Percentiles rank a stretch among this genome's conserved stretches.
phyloP scores from a whole-genome alignment of 257 asterid species.

The Petunia secreta region DNA sequence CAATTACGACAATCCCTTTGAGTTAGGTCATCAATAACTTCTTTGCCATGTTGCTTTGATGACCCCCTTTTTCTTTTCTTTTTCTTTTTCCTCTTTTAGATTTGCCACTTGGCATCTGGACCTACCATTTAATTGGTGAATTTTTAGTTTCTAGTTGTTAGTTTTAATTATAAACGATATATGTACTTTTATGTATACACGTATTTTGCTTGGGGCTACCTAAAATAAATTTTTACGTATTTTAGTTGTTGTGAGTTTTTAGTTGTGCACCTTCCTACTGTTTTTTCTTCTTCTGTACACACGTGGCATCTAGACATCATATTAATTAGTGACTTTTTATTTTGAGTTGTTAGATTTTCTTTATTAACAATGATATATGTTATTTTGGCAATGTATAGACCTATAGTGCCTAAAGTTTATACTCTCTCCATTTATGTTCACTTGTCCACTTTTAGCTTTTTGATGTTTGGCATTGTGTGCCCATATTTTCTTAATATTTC shows the following conservation, averaged over 20 bases:
- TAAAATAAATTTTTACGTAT: background rate
- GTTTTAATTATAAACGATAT: background rate
- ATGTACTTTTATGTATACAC: background rate
- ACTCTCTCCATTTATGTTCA: too few species aligned
- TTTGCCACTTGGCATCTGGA: conserved; percentile 2
- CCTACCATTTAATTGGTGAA: conserved; percentile 1
- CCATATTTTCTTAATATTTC: too few species aligned
- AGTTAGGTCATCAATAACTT: conserved; percentile 80
- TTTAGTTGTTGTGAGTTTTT: background rate
- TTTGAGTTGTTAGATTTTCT: too few species aligned
- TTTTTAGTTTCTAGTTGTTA: background rate
- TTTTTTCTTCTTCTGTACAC: too few species aligned
- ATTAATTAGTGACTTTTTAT: too few species aligned
- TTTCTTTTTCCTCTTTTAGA: background rate
- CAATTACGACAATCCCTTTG: conserved; percentile 36
- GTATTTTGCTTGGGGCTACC: background rate
- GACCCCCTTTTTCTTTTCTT: background rate
- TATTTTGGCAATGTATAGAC: background rate
- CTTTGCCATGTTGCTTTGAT: conserved; percentile 37
- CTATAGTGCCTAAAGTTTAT: background rate
- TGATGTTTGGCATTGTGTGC: too few species aligned
- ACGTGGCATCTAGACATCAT: background rate
- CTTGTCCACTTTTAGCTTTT: too few species aligned
- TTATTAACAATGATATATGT: too few species aligned
- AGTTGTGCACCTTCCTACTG: background rate